Evolutionary conservation across 257 asterid genomes (phyloP).

Genomic region (Nicotiana sylvestris): DNA sequence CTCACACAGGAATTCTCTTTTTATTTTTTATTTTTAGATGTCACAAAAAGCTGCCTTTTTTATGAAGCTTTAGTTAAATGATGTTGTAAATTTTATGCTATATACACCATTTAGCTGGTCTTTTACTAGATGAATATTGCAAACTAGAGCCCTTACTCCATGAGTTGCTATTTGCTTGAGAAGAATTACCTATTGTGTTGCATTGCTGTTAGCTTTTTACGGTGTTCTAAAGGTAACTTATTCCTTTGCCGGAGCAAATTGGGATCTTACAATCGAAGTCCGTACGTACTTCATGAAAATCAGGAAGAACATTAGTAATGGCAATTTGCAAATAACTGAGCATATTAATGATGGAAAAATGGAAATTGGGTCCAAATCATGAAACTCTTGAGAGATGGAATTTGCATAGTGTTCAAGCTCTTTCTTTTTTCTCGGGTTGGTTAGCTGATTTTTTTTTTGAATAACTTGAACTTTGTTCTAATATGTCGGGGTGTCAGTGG

Average conservation of each 20-base stretch:
- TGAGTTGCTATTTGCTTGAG: neutral
- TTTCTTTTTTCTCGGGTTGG: neutral
- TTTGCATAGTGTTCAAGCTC: neutral
- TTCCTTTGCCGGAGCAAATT: neutral
- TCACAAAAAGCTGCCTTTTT: neutral
- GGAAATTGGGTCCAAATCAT: neutral
- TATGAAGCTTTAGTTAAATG: neutral
- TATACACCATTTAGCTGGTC: neutral
- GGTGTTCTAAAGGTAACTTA: neutral
- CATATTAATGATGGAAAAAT: neutral
- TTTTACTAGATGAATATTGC: neutral
- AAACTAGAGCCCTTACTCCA: neutral
- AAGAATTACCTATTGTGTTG: neutral
- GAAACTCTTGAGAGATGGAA: neutral
- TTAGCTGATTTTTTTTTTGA: neutral
- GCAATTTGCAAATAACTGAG: neutral
- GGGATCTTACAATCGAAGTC: neutral
- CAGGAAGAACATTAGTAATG: neutral
- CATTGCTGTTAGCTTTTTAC: neutral
- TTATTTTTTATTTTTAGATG: neutral
- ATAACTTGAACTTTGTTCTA: neutral
- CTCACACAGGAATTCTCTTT: neutral
- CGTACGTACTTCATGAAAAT: neutral
- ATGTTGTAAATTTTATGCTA: neutral
- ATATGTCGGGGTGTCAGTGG: neutral